phyloP scores from a whole-genome alignment of 73 alveolate species.

The Loxodes magnus region DNA sequence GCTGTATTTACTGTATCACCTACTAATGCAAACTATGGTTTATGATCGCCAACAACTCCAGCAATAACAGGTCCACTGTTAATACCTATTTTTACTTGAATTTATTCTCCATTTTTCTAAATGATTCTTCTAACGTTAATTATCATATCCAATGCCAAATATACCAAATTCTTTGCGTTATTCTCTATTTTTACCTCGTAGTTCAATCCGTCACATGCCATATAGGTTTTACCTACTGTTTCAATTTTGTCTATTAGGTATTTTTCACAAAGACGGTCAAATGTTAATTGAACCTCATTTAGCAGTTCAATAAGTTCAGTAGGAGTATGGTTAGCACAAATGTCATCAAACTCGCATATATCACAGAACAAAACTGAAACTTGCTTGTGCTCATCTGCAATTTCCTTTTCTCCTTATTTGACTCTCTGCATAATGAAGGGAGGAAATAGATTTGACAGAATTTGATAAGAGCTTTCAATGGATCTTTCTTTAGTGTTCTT shows the following conservation, averaged over 20 bases:
- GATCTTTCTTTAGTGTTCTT: too few species aligned
- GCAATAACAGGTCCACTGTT: constrained; percentile 93
- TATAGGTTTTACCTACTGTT: constrained; percentile 78
- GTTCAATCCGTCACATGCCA: constrained; percentile 80
- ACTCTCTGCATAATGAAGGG: constrained; percentile 55
- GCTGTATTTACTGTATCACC: constrained; percentile 99
- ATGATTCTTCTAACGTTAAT: not conserved
- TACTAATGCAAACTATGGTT: constrained; percentile 92
- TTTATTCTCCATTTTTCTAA: not conserved
- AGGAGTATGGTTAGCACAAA: constrained; percentile 35
- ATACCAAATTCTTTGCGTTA: not conserved
- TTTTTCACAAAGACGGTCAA: constrained; percentile 54
- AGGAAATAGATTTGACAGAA: constrained; percentile 30
- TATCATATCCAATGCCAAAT: not conserved
- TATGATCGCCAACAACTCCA: constrained; percentile 96
- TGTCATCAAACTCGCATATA: constrained; percentile 59
- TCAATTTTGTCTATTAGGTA: constrained; percentile 46
- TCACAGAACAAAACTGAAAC: constrained; percentile 69
- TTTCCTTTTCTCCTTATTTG: constrained; percentile 42
- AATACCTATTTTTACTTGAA: constrained; percentile 83
- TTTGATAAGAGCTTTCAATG: not conserved
- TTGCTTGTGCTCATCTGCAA: constrained; percentile 59
- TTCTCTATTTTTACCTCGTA: constrained; percentile 22
- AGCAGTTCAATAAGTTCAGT: constrained; percentile 33
- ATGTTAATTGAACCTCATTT: constrained; percentile 47